Base-by-base conservation (phyloP, 768 basidiomycete species). In the Megacollybia marginata region DNA sequence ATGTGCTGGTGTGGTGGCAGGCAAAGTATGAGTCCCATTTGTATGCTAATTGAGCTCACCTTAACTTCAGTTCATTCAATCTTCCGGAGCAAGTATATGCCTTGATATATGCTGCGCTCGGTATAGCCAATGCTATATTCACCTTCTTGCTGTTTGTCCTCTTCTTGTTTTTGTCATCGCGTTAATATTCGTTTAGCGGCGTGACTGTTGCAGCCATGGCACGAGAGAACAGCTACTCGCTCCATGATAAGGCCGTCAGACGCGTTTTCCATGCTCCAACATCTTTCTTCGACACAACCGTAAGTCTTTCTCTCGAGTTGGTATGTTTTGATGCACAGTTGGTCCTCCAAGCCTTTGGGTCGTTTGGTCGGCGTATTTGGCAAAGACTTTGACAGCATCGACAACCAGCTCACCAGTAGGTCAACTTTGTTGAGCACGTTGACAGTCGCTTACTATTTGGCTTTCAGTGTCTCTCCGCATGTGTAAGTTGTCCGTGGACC, bases 271-370 rank as follows among this genome's bases (percentile, higher is more conserved):
- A 78, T 59, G 85, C 86, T 0, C 85, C 85, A 0, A 87, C 85
- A 81, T 73, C 78, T 2, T 88, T 87, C 65, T 90, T 88, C 55
- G 88, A 89, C 61, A 83, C 76, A 1, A 82, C 81, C 15, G 78
- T 76, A 54, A 54, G 60, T 47, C 5, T n/a, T 12, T 15, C 32
- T 19, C 16, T 28, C 23, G 23, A 28, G 23, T 28, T 9, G 4
- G 23, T 6, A 10, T 23, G n/a, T 42, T 8, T 13, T n/a, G 16
- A 19, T 19, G 19, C 11, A 38, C 23, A 34, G 15, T n/a, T 42
- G 9, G 45, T 9, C 43, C 46, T 38, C 20, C 32, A 51, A 79
- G 79, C 80, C 80, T 0, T 69, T 74, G 57, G 82, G 82, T 16
- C 76, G 82, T 31, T 78, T 83, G 19, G 62, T 82, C 28, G 72